Base-by-base conservation (phyloP, 192 early-diverging fungal genomes). In the Podila epigama region DNA sequence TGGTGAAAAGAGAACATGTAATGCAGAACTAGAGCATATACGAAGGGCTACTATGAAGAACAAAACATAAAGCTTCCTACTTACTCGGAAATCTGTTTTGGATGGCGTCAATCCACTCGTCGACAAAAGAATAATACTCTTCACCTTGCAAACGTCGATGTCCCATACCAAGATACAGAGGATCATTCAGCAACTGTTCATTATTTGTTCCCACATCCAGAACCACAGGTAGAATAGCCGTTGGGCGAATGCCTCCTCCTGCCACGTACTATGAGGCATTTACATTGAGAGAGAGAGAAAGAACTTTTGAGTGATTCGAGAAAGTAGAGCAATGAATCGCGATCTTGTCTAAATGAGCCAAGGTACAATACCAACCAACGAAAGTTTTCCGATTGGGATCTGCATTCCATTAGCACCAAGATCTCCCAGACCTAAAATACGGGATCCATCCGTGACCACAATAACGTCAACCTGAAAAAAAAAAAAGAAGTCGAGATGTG, bases 331-430 rank as follows among this genome's bases (percentile, higher is more conserved):
- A 51, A 6, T 51, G 15, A 22, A 20, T 13, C 22, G 18, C 15
- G 5, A 5, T 51, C 18, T 18, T 18, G 15, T 2, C 34, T 32
- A 11, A 27, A 12, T n/a, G 25, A 12, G 8, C 34, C 22, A 33
- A 12, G 34, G 27, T 27, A 6, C 27, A 10, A 48, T 27, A 15
- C 60, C 22, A 68, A 77, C 73, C 61, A 77, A 44, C 4, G 73
- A 77, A 11, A 98, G 91, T 70, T 97, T 98, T 77, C 95, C 96
- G 50, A 97, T 92, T 20, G 94, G 93, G 68, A 98, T 98, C 37
- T 95, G 94, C 90, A 97, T 94, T 39, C 97, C 97, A 75, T 95
- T 95, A 44, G 97, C 89, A 59, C 96, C 97, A 52, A 96, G 84
- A 68, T 98, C 96, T 59, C 97, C 97, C 34, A 97, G 86, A 22